phyloP scores from a whole-genome alignment of 2,329 filamentous ascomycete genomes.

The Fusarium sublunatum region DNA sequence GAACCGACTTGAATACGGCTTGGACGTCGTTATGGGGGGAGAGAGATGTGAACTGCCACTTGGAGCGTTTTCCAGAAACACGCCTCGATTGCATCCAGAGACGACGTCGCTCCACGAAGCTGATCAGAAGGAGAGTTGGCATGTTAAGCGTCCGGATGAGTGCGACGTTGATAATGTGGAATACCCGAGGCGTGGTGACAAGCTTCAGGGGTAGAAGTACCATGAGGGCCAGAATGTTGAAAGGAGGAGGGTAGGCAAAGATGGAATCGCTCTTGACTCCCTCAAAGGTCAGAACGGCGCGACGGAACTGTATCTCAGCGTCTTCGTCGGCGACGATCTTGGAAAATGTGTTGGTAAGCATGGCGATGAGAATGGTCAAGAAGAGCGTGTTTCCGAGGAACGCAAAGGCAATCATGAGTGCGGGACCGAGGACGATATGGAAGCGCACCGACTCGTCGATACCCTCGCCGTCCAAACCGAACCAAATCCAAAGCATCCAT shows the following conservation, averaged over 20 bases:
- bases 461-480: conserved; percentile 74
- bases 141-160: conserved; percentile 72
- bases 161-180: conserved; percentile 78
- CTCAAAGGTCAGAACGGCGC: conserved; percentile 78
- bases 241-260: conserved; percentile 76
- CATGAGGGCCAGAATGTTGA: conserved; percentile 74
- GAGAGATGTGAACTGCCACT: conserved; percentile 60
- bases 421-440: conserved; percentile 74
- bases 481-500: conserved; percentile 86
- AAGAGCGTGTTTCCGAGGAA: conserved; percentile 81
- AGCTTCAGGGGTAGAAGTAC: conserved; percentile 74
- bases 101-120: conserved; percentile 68
- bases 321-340: conserved; percentile 76
- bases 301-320: conserved; percentile 77
- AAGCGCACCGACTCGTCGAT: conserved; percentile 66
- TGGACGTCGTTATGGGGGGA: conserved; percentile 71
- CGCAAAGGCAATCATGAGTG: conserved; percentile 77
- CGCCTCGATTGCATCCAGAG: conserved; percentile 50
- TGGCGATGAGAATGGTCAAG: conserved; percentile 78
- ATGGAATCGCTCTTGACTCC: conserved; percentile 79
- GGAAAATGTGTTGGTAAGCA: conserved; percentile 78
- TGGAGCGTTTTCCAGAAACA: conserved; percentile 42
- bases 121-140: conserved; percentile 70
- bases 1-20: conserved; percentile 69
- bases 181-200: conserved; percentile 69